Percentiles rank a stretch among this genome's conserved stretches.
These are phyloP conservation scores for Cymodocea nodosa DNA, from an alignment of 116 monocot species.

Conservation along the genomic window DNA sequence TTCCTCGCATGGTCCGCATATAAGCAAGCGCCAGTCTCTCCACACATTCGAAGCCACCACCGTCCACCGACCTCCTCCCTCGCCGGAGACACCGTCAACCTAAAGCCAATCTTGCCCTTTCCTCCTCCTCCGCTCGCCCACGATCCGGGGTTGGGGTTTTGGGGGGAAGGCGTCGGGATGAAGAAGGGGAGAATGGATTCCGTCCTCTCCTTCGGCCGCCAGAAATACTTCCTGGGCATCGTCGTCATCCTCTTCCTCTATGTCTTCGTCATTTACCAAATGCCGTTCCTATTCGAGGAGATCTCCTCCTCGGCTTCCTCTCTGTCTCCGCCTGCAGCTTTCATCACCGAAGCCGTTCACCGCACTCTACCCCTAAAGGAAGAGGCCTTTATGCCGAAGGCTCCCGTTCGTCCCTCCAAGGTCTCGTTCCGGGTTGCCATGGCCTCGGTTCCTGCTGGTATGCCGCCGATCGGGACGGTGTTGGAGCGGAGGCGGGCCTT, in stretches of 20 bases:
- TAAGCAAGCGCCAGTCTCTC: too few species aligned
- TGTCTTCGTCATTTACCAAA: conserved; percentile 7
- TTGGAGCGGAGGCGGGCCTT: neutral
- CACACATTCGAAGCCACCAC: too few species aligned
- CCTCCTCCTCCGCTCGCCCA: too few species aligned
- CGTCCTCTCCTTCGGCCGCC: neutral
- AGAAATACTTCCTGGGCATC: neutral
- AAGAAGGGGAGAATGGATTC: conserved; percentile 8
- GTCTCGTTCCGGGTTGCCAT: neutral
- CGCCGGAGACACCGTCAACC: too few species aligned
- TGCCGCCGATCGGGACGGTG: neutral
- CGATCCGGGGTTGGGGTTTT: too few species aligned
- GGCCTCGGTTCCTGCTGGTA: neutral
- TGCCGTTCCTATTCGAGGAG: conserved; percentile 2
- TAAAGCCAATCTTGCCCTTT: too few species aligned
- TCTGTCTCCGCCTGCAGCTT: neutral
- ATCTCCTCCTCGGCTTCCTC: conserved; percentile 2
- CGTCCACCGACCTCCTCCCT: too few species aligned
- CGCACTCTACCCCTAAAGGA: conserved; percentile 14
- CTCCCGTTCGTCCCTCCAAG: conserved; percentile 2
- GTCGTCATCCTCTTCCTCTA: conserved; percentile 5
- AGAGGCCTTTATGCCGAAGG: neutral
- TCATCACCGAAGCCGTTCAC: neutral
- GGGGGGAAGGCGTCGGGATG: neutral
- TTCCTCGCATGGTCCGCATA: too few species aligned